Evolutionary conservation across 2,329 filamentous ascomycete species (phyloP), one percentile per base, ranked within the genome.

Genomic region (Aspergillus terreus): DNA sequence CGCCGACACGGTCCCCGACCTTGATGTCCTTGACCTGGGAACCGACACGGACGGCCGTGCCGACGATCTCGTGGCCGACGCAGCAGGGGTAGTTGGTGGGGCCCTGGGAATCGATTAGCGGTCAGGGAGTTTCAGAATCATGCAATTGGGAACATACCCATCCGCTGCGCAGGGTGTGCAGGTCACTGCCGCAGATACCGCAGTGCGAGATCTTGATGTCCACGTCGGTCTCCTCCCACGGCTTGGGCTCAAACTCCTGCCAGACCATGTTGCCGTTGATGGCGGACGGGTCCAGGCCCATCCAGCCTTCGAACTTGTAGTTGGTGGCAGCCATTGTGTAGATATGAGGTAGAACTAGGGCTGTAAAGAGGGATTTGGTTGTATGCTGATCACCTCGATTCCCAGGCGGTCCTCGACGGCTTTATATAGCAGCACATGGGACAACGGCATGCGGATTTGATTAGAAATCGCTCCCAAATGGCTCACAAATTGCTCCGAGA

Each of bases 21-120:
- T 68, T 67, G 57, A 69, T 64, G 32, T 55, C 56, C n/a, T 54
- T 56, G n/a, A 54, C 72, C 49, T 71, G 53, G 41, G 72, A 75
- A 41, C 82, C 82, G 19, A 84, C 79, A 14, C 78, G 77, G 17
- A 83, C 78, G 6, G 76, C 81, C 2, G 71, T 76, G 50, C 84
- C 84, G 49, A 86, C 78, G 25, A 86, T 83, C 61, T 87, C 84
- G 64, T 86, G 84, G 40, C 83, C 83, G 33, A 85, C 81, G 46
- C 79, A 80, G 41, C 81, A 67, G 19, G 72, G 72, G 57, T 74
- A 74, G 4, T 51, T 46, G 14, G 66, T 63, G 27, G 64, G 64
- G 1, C 65, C 63, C 67, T 69, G 4, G 19, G n/a, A 30, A 15
- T 11, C 25, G 19, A 33, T 51, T 25, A 50, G 42, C 42, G 17